Evolutionary conservation across 805 yeast species (phyloP).

Genomic region (Lipomyces anomalus): DNA sequence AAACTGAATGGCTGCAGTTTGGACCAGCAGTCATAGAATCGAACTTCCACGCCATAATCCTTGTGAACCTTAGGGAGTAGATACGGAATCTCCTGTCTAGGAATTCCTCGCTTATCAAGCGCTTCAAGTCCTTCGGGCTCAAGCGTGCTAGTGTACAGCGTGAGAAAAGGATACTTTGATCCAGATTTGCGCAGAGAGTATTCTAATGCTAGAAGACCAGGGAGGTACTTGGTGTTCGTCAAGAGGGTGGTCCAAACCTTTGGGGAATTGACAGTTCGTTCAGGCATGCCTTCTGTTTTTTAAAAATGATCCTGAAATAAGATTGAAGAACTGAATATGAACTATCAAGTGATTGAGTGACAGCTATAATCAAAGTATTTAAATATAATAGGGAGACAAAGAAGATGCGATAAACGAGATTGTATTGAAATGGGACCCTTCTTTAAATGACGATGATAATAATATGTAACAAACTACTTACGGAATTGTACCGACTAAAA

Average conservation of each 20-base stretch:
- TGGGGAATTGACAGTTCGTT: constrained; percentile 17
- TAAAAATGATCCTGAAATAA: background rate
- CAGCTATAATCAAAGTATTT: background rate
- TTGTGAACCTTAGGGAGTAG: constrained; percentile 42
- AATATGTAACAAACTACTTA: background rate
- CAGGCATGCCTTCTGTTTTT: background rate
- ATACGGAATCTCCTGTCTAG: constrained; percentile 39
- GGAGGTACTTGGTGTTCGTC: constrained; percentile 46
- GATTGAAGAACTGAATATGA: background rate
- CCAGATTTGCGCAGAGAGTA: constrained; percentile 41
- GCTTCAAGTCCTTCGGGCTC: constrained; percentile 39
- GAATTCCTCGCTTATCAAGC: constrained; percentile 39
- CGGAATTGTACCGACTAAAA: too few species aligned
- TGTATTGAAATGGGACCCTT: background rate
- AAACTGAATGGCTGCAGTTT: constrained; percentile 52
- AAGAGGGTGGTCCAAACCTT: constrained; percentile 53
- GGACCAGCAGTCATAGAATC: constrained; percentile 60
- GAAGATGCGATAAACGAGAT: background rate
- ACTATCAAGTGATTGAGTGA: background rate
- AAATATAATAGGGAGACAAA: background rate
- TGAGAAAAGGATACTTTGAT: constrained; percentile 49
- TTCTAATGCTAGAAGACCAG: constrained; percentile 48
- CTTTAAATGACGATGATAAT: background rate
- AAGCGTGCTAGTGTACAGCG: constrained; percentile 47
- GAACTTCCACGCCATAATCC: constrained; percentile 45